phyloP scores from a whole-genome alignment of 306 rosid genomes.

The Betula pendula region DNA sequence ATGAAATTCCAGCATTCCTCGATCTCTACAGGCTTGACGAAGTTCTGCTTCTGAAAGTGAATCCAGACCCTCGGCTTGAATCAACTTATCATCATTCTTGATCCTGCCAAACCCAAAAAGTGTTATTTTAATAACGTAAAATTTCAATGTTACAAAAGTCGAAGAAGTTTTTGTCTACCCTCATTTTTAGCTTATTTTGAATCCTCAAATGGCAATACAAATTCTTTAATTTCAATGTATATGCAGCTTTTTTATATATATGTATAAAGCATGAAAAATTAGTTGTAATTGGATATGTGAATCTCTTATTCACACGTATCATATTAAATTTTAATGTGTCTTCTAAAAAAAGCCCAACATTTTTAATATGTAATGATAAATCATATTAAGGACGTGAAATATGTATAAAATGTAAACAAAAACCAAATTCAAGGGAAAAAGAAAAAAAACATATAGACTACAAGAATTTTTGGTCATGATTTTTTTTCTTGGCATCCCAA shows the following conservation, averaged over 20 bases:
- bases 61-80: constrained; percentile 90
- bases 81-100: constrained; percentile 86
- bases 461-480: background rate
- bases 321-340: background rate
- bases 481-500: background rate
- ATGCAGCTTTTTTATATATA: background rate
- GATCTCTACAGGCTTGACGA: constrained; percentile 93
- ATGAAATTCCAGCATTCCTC: constrained; percentile 90
- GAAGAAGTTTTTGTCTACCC: background rate
- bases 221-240: background rate
- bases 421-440: background rate
- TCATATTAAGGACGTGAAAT: background rate
- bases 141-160: background rate
- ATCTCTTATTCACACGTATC: background rate
- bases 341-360: background rate
- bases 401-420: background rate
- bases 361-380: background rate
- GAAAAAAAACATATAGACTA: background rate
- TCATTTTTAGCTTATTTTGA: background rate
- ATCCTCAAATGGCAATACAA: background rate
- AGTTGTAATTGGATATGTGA: background rate
- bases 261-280: background rate
- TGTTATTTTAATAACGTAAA: background rate
- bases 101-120: constrained; percentile 43
- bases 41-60: constrained; percentile 96